Conservation (phyloP, 768 basidiomycete species). For the Podaxis sp. region DNA sequence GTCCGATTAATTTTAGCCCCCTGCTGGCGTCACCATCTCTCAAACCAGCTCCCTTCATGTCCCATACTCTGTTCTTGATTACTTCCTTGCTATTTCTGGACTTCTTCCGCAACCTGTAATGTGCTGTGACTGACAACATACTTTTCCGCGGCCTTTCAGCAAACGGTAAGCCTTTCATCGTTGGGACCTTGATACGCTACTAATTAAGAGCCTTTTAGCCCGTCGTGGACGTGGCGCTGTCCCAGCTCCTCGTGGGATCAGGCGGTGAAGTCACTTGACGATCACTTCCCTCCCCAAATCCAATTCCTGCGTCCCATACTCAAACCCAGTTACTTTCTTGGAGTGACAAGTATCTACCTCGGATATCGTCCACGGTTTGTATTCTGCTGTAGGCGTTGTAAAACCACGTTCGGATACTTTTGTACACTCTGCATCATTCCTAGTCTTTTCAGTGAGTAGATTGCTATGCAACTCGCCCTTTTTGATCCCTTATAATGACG, state of each 20-base stretch:
- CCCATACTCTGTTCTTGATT: neutral
- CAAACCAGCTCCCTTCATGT: neutral
- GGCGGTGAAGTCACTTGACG: slow-evolving; percentile 51
- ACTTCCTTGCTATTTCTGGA: slow-evolving; percentile 1
- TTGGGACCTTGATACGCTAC: neutral
- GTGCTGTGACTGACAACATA: neutral
- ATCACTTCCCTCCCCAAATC: neutral
- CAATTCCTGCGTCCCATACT: neutral
- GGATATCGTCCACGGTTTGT: neutral
- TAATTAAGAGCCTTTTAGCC: slow-evolving; percentile 42
- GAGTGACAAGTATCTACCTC: neutral
- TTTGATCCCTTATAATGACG: neutral
- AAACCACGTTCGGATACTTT: neutral
- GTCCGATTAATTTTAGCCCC: neutral
- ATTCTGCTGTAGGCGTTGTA: neutral
- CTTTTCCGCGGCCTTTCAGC: slow-evolving; percentile 40
- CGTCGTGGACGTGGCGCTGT: slow-evolving; percentile 85
- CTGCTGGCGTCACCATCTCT: neutral
- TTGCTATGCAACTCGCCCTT: neutral
- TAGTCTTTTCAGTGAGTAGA: slow-evolving; percentile 4
- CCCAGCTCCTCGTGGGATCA: slow-evolving; percentile 74
- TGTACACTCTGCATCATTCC: neutral
- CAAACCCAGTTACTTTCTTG: neutral
- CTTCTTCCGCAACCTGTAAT: neutral
- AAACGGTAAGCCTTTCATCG: slow-evolving; percentile 56